Conservation (phyloP, 176 grass and related monocot genomes). For the Puya raimondii region DNA sequence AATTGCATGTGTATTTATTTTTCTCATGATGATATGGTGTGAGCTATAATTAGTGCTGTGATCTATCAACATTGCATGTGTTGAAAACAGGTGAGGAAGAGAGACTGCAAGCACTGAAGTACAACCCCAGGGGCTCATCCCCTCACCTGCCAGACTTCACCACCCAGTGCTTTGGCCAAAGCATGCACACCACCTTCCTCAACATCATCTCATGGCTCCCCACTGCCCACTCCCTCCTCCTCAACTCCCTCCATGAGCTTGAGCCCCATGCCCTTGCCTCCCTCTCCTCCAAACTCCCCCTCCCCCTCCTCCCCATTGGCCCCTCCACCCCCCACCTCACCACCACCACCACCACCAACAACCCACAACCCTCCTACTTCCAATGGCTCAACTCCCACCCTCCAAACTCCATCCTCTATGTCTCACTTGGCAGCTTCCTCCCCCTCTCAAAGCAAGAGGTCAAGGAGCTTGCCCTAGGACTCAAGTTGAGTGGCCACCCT, state of each 20-base stretch:
- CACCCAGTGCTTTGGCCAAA: constrained; percentile 4
- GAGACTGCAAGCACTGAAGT: background rate
- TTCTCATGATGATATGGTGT: background rate
- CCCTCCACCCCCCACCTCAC: constrained; percentile 25
- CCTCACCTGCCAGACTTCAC: background rate
- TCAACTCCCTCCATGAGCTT: constrained; percentile 54
- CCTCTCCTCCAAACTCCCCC: constrained; percentile 10
- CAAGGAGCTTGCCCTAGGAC: constrained; percentile 38
- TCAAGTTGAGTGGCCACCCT: constrained; percentile 21
- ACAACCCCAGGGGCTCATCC: background rate
- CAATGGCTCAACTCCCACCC: constrained; percentile 43
- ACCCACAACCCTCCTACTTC: constrained; percentile 7
- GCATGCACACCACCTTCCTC: constrained; percentile 6
- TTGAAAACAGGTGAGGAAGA: background rate
- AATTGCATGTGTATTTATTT: too few species aligned
- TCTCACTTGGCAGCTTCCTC: constrained; percentile 61
- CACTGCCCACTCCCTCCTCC: constrained; percentile 44
- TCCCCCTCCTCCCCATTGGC: constrained; percentile 36
- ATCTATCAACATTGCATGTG: background rate
- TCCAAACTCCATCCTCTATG: constrained; percentile 41
- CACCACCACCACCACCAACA: background rate
- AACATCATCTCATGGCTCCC: constrained; percentile 15
- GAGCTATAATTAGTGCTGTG: background rate
- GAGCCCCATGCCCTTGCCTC: constrained; percentile 24
- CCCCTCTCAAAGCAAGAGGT: constrained; percentile 28